phyloP scores from a whole-genome alignment of 2,329 filamentous ascomycete species.

The Aspergillus sergii region DNA sequence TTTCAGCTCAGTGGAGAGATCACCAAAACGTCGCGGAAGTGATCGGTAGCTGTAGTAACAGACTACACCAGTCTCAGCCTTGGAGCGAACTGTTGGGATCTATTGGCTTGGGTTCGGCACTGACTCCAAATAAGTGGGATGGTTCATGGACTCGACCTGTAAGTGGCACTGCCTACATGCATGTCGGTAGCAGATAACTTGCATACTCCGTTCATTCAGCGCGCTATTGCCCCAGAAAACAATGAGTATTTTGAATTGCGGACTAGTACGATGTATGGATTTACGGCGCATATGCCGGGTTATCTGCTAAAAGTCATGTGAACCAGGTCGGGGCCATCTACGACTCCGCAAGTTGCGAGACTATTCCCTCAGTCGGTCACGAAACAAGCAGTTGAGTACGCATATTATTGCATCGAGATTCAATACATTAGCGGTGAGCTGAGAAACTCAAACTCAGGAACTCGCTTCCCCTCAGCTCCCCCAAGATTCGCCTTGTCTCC shows the following conservation, averaged over 20 bases:
- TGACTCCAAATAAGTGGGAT: conserved; percentile 2
- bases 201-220: neutral
- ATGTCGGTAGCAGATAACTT: neutral
- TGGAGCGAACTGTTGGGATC: neutral
- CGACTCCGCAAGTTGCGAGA: neutral
- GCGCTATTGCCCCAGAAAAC: neutral
- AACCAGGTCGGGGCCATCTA: neutral
- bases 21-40: neutral
- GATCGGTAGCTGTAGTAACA: conserved; percentile 3
- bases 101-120: neutral
- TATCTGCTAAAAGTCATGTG: neutral
- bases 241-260: neutral
- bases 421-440: conserved; percentile 4
- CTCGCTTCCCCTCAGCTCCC: neutral
- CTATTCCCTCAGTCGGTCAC: neutral
- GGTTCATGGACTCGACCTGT: conserved; percentile 5
- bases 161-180: neutral
- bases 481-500: conserved; percentile 1
- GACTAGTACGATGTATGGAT: neutral
- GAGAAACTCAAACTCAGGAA: neutral
- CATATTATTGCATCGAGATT: neutral
- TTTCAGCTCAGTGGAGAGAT: neutral
- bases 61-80: neutral
- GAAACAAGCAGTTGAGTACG: neutral
- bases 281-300: neutral